Evolutionary conservation across 2,329 filamentous ascomycete genomes (phyloP), one percentile per base, ranked within the genome.

Genomic region (Fusarium begoniae): DNA sequence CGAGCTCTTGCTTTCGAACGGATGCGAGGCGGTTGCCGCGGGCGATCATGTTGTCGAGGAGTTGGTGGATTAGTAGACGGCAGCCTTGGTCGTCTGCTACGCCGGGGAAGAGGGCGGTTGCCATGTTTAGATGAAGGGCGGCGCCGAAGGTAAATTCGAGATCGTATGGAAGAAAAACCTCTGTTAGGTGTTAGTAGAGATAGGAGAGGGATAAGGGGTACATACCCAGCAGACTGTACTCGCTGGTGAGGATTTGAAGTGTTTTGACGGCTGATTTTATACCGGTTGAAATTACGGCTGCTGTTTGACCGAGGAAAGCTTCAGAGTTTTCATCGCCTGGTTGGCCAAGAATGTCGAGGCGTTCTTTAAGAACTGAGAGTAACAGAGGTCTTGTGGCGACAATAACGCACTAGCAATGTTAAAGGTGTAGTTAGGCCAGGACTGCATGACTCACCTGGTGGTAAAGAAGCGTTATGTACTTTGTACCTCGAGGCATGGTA

Each of bases 241-340:
- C 82, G 22, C 78, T 78, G 0, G 78, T 79, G 2, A 85, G 62
- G 2, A 85, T 84, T 45, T 84, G 81, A 0, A 85, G 72, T 0
- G 81, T 82, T 54, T 84, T 85, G 7, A 78, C 74, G 0, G 83
- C 83, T 1, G 83, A 85, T 40, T 84, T 84, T 26, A 84, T 84
- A 8, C 83, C 82, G 0, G 81, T 83, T 0, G 80, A 81, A 13
- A 85, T 83, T 0, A 85, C 62, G 0, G 81, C 72, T 18, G 79
- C 81, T 3, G 82, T 83, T 4, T 78, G 79, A 5, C 74, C 74
- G 0, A 84, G 67, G 38, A 84, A 81, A 0, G 62, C 79, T 14
- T 81, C 77, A 40, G 81, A 81, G 35, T 83, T 78, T 32, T 82
- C 79, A 6, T 55, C 73, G 0, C 67, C 75, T 1, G 59, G 74